A percentile compares a stretch with the other conserved stretches of the same genome.
These are phyloP conservation scores for Barbarea vulgaris DNA, from an alignment of 345 rosid genomes.

Conservation along the genomic window DNA sequence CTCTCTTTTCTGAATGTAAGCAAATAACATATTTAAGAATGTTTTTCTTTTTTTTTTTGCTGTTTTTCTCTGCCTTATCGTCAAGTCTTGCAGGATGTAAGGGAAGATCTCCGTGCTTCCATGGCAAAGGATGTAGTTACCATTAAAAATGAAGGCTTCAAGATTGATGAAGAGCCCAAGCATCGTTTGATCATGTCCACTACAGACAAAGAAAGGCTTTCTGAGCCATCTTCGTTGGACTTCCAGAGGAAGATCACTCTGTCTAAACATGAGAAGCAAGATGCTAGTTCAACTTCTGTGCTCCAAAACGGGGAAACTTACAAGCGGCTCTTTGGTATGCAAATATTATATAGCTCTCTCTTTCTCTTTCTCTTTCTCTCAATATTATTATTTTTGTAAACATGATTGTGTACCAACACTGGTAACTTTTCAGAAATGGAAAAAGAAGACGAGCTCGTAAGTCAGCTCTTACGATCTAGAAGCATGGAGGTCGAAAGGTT, in stretches of 20 bases:
- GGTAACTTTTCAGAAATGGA: conserved; percentile 69
- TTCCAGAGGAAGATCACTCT: conserved; percentile 84
- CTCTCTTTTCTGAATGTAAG: conserved; percentile 80
- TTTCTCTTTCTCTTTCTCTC: background rate
- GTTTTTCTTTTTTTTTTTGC: background rate
- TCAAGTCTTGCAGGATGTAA: conserved; percentile 64
- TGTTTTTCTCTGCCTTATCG: conserved; percentile 39
- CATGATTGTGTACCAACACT: background rate
- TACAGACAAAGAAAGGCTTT: conserved; percentile 37
- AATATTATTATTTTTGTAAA: background rate
- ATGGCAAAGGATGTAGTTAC: conserved; percentile 84
- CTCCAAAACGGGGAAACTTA: conserved; percentile 50
- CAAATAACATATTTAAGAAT: background rate
- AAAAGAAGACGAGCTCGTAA: conserved; percentile 78
- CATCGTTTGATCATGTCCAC: conserved; percentile 31
- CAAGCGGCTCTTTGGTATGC: conserved; percentile 65
- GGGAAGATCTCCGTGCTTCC: conserved; percentile 88
- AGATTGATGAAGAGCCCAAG: conserved; percentile 47
- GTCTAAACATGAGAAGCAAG: conserved; percentile 67
- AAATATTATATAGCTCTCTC: background rate
- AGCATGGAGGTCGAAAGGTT: conserved; percentile 60
- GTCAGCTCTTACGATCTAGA: conserved; percentile 70
- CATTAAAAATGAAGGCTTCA: conserved; percentile 80
- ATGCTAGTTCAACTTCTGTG: conserved; percentile 46
- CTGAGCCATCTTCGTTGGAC: conserved; percentile 49